Base-by-base conservation (phyloP, 1,284 basidiomycete genomes). In the Bjerkandera adusta region DNA sequence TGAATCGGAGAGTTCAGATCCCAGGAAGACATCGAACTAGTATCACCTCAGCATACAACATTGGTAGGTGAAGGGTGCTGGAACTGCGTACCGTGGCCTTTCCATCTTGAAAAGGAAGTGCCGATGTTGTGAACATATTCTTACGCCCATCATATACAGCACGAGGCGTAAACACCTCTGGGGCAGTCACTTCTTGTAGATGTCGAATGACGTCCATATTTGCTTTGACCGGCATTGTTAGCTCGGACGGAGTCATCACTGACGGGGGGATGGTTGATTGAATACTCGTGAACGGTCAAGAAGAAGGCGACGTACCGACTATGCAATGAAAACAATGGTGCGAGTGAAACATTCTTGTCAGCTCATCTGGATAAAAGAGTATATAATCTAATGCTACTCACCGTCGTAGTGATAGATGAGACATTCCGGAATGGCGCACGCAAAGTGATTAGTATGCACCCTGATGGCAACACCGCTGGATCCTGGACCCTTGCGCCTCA, bases 131-230 rank as follows among this genome's bases (percentile, higher is more conserved):
- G 58, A 86, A 89, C 50, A 89, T 61, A 52, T 89, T 91, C 62
- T 89, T 90, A 15, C 85, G 69, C 1, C 87, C 87, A 49, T 90
- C 87, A 50, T 89, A 89, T 1, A 77, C 85, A 8, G 75, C 79
- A 5, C 70, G 74, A 3, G 80, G 81, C 1, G 73, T 82, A 56
- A 86, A 89, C 13, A 86, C 66, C 11, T 74, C 62, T 0, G 81
- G 79, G 0, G 78, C 77, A 5, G 76, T 68, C 0, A 64, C 57
- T 8, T 66, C 70, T 58, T 89, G 86, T 4, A 89, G 61, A 10
- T 68, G 68, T 5, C 72, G 70, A 35, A 89, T 79, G 3, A 89
- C 63, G n/a, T 83, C 77, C 71, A 87, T 72, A 50, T 87, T 88
- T 13, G 20, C 22, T 12, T 13, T 2, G 25, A 38, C 21, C 4